Conservation (phyloP, 2,329 filamentous ascomycete species). For the Domatiomyces globalis region DNA sequence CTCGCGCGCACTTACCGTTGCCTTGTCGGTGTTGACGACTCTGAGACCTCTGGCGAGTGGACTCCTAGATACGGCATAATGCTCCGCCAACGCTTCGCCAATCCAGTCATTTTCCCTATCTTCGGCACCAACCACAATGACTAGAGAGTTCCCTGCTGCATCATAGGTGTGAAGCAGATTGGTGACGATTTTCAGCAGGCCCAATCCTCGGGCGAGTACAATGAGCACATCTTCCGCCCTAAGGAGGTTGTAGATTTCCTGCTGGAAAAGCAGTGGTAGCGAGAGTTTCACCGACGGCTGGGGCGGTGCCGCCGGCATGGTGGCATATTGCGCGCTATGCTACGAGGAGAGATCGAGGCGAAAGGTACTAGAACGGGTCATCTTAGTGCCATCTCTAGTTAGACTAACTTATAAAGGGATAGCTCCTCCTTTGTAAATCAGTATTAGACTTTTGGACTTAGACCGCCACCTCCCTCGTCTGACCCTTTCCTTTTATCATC, state of each 20-base stretch:
- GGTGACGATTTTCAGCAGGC: slow-evolving; percentile 81
- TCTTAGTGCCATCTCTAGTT: too few relatives aligned
- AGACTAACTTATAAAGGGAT: too few relatives aligned
- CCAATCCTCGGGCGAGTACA: slow-evolving; percentile 78
- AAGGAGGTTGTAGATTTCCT: slow-evolving; percentile 83
- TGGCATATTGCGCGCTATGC: slow-evolving; percentile 9
- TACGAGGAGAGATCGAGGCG: neutral
- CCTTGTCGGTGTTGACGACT: slow-evolving; percentile 86
- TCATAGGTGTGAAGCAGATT: slow-evolving; percentile 96
- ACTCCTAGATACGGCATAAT: slow-evolving; percentile 76
- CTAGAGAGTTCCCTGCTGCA: slow-evolving; percentile 82
- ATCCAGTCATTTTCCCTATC: slow-evolving; percentile 95
- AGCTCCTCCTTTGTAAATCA: too few relatives aligned
- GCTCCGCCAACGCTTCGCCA: slow-evolving; percentile 86
- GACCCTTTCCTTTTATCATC: too few relatives aligned
- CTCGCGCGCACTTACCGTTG: slow-evolving; percentile 72
- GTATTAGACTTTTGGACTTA: too few relatives aligned
- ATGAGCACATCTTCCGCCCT: slow-evolving; percentile 86
- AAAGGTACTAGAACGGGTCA: too few relatives aligned
- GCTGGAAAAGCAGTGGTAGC: slow-evolving; percentile 67
- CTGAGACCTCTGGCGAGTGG: slow-evolving; percentile 72
- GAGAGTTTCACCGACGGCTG: slow-evolving; percentile 47
- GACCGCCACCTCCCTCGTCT: too few relatives aligned
- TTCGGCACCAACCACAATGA: slow-evolving; percentile 76
- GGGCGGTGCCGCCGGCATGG: slow-evolving; percentile 30